A percentile compares a stretch with the other conserved stretches of the same genome.
phyloP scores from a whole-genome alignment of 2,329 filamentous ascomycete species.

The Fusarium duplospermum region DNA sequence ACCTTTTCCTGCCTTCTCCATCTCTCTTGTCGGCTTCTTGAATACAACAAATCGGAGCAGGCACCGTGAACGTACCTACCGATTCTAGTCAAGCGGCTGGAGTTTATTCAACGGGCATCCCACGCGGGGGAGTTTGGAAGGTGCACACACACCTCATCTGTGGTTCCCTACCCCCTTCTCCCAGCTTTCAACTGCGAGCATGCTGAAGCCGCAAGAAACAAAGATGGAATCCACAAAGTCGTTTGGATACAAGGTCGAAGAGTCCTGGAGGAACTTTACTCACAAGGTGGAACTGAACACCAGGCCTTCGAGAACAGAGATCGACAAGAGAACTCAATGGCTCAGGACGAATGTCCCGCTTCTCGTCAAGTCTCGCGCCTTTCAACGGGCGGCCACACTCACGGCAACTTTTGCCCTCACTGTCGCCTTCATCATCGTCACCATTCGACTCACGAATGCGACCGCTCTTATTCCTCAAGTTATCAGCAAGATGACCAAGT shows the following conservation, averaged over 20 bases:
- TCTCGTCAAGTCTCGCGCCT: conserved; percentile 33
- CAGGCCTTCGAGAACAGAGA: conserved; percentile 10
- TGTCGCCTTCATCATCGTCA: conserved; percentile 26
- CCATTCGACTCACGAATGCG: conserved; percentile 33
- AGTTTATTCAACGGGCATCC: neutral
- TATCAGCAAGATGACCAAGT: conserved; percentile 30
- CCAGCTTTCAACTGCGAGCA: conserved; percentile 10
- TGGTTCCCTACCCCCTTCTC: neutral
- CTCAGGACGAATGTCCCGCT: neutral
- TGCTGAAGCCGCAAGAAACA: conserved; percentile 24
- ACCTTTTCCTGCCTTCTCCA: neutral
- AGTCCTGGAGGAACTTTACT: neutral
- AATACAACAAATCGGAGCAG: neutral
- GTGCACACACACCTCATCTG: neutral
- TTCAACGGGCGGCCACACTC: conserved; percentile 26
- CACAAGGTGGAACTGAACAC: neutral
- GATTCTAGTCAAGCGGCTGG: neutral
- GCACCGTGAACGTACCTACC: neutral
- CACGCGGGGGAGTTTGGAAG: neutral
- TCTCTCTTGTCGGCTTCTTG: neutral
- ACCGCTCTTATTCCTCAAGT: conserved; percentile 29
- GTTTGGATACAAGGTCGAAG: neutral
- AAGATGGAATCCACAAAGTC: conserved; percentile 5
- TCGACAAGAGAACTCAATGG: neutral
- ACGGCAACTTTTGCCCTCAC: conserved; percentile 18